These are phyloP conservation scores for Hevea brasiliensis DNA, from an alignment of 345 rosid genomes.

Conservation along the genomic window DNA sequence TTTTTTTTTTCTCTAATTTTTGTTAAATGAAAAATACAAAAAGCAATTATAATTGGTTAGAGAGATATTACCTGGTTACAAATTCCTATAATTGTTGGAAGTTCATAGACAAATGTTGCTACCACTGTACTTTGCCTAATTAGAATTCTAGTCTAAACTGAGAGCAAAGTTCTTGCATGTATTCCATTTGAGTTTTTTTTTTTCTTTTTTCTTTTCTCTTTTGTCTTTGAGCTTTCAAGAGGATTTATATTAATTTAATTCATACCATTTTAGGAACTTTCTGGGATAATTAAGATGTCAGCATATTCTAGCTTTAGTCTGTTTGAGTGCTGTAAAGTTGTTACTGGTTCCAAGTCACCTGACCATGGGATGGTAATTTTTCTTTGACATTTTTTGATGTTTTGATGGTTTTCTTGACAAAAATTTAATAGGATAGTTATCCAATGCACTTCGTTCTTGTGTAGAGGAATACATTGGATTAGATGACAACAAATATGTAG, in stretches of 20 bases:
- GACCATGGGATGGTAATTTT: conserved; percentile 77
- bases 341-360: conserved; percentile 82
- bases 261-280: conserved; percentile 68
- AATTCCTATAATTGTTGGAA: background rate
- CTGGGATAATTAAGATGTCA: conserved; percentile 86
- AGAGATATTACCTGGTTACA: background rate
- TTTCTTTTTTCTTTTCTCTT: too few relatives aligned
- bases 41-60: background rate
- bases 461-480: conserved; percentile 93
- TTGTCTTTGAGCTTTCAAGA: background rate
- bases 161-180: background rate
- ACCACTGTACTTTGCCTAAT: background rate
- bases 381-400: too few relatives aligned
- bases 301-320: conserved; percentile 92
- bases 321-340: conserved; percentile 93
- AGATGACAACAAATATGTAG: conserved; percentile 95
- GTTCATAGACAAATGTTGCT: background rate
- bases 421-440: conserved; percentile 15
- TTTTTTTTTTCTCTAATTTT: too few relatives aligned
- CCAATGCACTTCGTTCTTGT: conserved; percentile 26
- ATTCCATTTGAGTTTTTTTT: background rate
- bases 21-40: background rate
- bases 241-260: conserved; percentile 18
- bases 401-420: conserved; percentile 2
- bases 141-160: background rate